Evolutionary conservation across 225 moss, liverwort and hornwort species (phyloP).

Genomic region (Ulota crispa): DNA sequence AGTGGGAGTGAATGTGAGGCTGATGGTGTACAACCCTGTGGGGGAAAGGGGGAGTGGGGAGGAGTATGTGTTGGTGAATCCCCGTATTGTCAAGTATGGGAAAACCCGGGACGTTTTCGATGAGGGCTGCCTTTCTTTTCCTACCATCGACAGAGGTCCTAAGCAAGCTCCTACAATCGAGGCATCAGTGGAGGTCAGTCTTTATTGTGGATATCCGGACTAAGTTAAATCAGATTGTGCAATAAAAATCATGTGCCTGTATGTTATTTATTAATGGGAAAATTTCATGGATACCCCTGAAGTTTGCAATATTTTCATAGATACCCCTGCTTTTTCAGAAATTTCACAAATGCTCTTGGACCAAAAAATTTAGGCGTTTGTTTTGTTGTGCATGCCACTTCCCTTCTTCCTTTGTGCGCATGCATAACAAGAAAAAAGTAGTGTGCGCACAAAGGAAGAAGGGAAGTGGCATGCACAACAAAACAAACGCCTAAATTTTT

Average conservation of each 20-base stretch:
- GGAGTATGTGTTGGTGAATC: constrained; percentile 86
- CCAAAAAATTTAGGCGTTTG: too few species aligned
- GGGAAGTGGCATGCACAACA: too few species aligned
- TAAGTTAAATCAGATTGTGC: background rate
- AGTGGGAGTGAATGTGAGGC: constrained; percentile 83
- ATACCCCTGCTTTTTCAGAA: too few species aligned
- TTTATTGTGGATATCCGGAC: background rate
- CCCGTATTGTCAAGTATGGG: constrained; percentile 88
- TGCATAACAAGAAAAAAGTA: too few species aligned
- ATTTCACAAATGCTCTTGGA: too few species aligned
- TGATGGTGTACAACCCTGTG: constrained; percentile 93
- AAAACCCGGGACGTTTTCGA: constrained; percentile 68
- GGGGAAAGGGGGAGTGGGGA: constrained; percentile 75
- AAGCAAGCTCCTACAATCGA: constrained; percentile 50
- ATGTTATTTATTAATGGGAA: too few species aligned
- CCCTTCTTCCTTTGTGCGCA: too few species aligned
- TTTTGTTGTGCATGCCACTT: too few species aligned
- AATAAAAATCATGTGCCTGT: background rate
- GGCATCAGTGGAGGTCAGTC: constrained; percentile 50
- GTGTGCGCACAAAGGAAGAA: too few species aligned
- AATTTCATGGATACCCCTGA: too few species aligned
- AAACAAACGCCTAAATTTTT: too few species aligned
- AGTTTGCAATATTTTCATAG: too few species aligned
- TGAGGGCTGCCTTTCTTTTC: constrained; percentile 91
- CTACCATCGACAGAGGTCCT: constrained; percentile 49